These are phyloP conservation scores for Metschnikowia dekortorum DNA, from an alignment of 805 yeast genomes.

Conservation along the genomic window DNA sequence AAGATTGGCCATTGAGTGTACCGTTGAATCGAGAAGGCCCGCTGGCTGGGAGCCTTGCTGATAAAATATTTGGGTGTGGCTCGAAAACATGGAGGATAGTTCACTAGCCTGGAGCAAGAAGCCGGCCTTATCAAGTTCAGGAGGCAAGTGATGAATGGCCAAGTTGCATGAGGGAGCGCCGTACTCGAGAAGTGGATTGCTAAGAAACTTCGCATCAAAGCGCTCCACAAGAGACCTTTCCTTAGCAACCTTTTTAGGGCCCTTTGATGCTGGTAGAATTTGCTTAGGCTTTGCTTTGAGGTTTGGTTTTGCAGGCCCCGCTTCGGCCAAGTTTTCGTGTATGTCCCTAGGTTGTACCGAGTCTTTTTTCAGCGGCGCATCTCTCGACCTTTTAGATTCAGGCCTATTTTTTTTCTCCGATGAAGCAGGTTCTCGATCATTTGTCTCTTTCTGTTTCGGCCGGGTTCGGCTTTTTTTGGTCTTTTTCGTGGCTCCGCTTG, in stretches of 20 bases:
- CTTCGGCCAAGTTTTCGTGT: not conserved
- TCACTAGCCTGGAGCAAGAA: constrained; percentile 20
- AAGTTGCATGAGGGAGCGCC: constrained; percentile 16
- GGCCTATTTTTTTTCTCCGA: not conserved
- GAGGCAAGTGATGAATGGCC: constrained; percentile 22
- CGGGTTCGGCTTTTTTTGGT: not conserved
- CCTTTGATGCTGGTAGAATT: not conserved
- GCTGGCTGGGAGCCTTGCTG: constrained; percentile 16
- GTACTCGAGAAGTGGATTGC: constrained; percentile 6
- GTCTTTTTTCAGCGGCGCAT: not conserved
- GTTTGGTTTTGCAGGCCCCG: not conserved
- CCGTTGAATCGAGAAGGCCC: constrained; percentile 18
- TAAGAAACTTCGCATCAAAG: not conserved
- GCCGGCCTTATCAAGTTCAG: constrained; percentile 13
- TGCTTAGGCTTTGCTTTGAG: not conserved
- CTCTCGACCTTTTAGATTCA: not conserved
- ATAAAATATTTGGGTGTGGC: constrained; percentile 10
- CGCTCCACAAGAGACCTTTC: not conserved
- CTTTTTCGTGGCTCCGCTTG: not conserved
- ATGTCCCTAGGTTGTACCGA: not conserved
- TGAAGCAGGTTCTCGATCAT: not conserved
- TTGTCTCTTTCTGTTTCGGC: not conserved
- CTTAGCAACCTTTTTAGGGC: not conserved
- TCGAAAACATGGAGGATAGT: constrained; percentile 1
- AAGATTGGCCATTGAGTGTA: constrained; percentile 18